Conservation (phyloP, 2,329 filamentous ascomycete genomes). For the Fusarium robinianum region DNA sequence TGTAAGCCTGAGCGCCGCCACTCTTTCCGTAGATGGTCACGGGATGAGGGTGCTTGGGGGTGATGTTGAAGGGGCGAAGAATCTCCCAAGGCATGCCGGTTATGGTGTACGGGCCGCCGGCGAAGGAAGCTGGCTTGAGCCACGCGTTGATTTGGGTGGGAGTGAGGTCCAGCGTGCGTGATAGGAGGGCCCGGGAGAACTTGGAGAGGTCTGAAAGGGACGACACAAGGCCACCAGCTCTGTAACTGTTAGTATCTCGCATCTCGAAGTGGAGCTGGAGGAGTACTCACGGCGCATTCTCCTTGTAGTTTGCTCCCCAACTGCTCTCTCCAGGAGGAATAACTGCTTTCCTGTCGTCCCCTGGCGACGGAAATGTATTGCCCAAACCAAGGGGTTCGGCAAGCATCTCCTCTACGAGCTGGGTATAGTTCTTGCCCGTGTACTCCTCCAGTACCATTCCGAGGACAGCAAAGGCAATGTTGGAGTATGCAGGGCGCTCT, state of each 20-base stretch:
- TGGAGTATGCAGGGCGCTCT: slow-evolving; percentile 47
- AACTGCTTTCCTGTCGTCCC: slow-evolving; percentile 36
- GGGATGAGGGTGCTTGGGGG: slow-evolving; percentile 36
- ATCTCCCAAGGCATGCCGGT: slow-evolving; percentile 48
- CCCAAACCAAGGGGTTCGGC: slow-evolving; percentile 22
- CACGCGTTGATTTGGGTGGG: slow-evolving; percentile 37
- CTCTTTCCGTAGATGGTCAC: slow-evolving; percentile 43
- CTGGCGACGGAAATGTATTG: slow-evolving; percentile 37
- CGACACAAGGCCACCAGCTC: slow-evolving; percentile 43
- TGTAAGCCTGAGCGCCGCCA: slow-evolving; percentile 42
- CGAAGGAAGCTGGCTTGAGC: slow-evolving; percentile 43
- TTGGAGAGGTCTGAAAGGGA: slow-evolving; percentile 40
- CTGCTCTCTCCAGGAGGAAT: slow-evolving; percentile 41
- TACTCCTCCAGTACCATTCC: slow-evolving; percentile 41
- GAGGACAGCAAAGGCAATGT: slow-evolving; percentile 46
- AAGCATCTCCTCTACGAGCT: slow-evolving; percentile 31
- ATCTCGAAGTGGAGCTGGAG: too few relatives aligned
- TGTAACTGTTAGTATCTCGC: slow-evolving; percentile 11
- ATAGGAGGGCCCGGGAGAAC: slow-evolving; percentile 38
- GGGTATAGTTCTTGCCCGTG: slow-evolving; percentile 38
- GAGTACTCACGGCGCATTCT: slow-evolving; percentile 40
- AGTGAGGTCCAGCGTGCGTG: slow-evolving; percentile 33
- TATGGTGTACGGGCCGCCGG: slow-evolving; percentile 37
- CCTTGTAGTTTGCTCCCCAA: slow-evolving; percentile 43
- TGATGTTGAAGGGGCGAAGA: slow-evolving; percentile 34